phyloP scores from a whole-genome alignment of 1,284 basidiomycete species.

The Lentinula novae-zelandiae region DNA sequence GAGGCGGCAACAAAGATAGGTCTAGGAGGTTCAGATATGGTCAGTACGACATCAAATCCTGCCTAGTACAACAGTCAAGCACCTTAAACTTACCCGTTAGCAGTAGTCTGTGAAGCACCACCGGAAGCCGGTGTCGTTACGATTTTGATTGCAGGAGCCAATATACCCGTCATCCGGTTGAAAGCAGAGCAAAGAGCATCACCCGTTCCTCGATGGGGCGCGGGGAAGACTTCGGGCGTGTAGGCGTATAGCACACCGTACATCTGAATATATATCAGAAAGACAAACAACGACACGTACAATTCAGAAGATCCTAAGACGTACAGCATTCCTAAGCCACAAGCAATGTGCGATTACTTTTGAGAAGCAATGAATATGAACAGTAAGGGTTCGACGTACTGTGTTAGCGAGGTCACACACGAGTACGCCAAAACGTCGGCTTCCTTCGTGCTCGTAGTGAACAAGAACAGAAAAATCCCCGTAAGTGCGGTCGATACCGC shows the following conservation, averaged over 20 bases:
- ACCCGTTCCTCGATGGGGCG: slow-evolving; percentile 60
- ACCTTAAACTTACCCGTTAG: slow-evolving; percentile 28
- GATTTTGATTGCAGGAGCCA: slow-evolving; percentile 52
- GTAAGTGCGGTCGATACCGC: slow-evolving; percentile 46
- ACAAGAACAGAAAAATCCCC: slow-evolving; percentile 57
- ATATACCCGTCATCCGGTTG: slow-evolving; percentile 54
- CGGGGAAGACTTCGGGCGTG: slow-evolving; percentile 62
- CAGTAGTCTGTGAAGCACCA: slow-evolving; percentile 23
- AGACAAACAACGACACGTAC: not conserved
- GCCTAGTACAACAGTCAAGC: not conserved
- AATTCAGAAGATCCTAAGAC: slow-evolving; percentile 4
- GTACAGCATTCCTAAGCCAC: slow-evolving; percentile 28
- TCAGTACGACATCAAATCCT: slow-evolving; percentile 6
- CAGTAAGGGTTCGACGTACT: slow-evolving; percentile 15
- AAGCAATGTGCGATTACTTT: not conserved
- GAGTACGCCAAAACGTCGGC: slow-evolving; percentile 49
- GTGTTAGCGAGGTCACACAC: slow-evolving; percentile 47
- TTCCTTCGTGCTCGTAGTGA: slow-evolving; percentile 51
- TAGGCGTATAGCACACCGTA: slow-evolving; percentile 48
- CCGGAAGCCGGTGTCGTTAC: slow-evolving; percentile 33
- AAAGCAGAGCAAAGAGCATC: slow-evolving; percentile 53
- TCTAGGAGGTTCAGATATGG: slow-evolving; percentile 23
- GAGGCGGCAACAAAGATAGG: slow-evolving; percentile 57
- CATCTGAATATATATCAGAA: not conserved
- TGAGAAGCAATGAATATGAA: not conserved